Evolutionary conservation across 2,329 filamentous ascomycete species (phyloP).

Genomic region (Nemania serpens): DNA sequence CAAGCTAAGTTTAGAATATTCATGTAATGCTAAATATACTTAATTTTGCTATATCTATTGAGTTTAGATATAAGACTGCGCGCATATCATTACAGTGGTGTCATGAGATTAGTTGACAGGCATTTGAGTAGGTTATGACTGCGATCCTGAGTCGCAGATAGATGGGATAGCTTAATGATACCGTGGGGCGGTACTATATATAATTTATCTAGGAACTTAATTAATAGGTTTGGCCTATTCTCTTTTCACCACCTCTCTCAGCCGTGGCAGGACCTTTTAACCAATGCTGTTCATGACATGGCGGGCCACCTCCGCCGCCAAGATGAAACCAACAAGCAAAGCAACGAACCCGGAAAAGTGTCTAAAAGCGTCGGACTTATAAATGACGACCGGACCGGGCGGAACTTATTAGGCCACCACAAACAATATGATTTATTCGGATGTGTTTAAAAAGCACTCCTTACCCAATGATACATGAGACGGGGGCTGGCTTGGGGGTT

Average conservation of each 20-base stretch:
- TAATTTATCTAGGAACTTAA: no score
- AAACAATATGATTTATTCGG: background rate
- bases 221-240: no score
- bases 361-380: background rate
- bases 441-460: slow-evolving; percentile 1
- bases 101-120: background rate
- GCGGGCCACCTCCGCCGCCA: background rate
- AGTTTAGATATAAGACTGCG: background rate
- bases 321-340: background rate
- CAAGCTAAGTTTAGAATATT: slow-evolving; percentile 64
- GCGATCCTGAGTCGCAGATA: background rate
- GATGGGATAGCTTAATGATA: background rate
- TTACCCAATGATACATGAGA: background rate
- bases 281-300: background rate
- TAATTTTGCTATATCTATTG: slow-evolving; percentile 49
- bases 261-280: background rate
- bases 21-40: slow-evolving; percentile 64
- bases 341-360: background rate
- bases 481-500: background rate
- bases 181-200: no score
- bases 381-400: background rate
- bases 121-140: background rate
- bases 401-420: background rate
- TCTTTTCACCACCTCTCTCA: slow-evolving; percentile 5
- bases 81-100: background rate